Percentiles rank a stretch among this genome's conserved stretches.
Evolutionary conservation across 306 rosid species (phyloP).

Genomic region (Elaeagnus macrophylla): DNA sequence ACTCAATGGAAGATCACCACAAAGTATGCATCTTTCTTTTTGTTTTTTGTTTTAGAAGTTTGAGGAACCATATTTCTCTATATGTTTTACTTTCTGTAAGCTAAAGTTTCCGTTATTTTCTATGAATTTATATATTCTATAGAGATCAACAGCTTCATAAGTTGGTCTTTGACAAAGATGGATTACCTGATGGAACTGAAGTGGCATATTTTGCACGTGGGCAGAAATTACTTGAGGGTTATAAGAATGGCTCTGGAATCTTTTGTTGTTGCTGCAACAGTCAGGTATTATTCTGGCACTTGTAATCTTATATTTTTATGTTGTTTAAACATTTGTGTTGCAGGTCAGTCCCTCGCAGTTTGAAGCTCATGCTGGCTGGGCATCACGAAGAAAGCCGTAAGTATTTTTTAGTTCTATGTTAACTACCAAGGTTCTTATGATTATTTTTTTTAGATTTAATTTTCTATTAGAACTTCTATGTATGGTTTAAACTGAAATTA

Average conservation of each 20-base stretch:
- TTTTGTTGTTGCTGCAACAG: constrained; percentile 82
- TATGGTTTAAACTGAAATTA: too few species aligned
- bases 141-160: constrained; percentile 85
- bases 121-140: constrained; percentile 17
- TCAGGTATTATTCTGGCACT: constrained; percentile 39
- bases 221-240: constrained; percentile 92
- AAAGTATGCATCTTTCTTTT: constrained; percentile 35
- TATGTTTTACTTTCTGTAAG: constrained; percentile 8
- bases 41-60: constrained; percentile 1
- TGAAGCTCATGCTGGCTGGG: constrained; percentile 99
- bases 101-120: constrained; percentile 13
- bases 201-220: constrained; percentile 95
- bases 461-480: too few species aligned
- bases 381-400: constrained; percentile 94
- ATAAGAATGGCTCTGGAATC: constrained; percentile 79
- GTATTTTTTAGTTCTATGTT: constrained; percentile 28
- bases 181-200: constrained; percentile 94
- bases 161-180: constrained; percentile 86
- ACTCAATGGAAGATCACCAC: constrained; percentile 74
- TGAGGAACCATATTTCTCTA: constrained; percentile 10
- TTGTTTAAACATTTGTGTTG: constrained; percentile 21
- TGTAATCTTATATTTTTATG: constrained; percentile 6
- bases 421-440: not conserved
- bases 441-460: not conserved
- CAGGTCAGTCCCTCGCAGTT: constrained; percentile 97